Evolutionary conservation across 192 early-diverging fungal genomes (phyloP).

Genomic region (Podila horticola): DNA sequence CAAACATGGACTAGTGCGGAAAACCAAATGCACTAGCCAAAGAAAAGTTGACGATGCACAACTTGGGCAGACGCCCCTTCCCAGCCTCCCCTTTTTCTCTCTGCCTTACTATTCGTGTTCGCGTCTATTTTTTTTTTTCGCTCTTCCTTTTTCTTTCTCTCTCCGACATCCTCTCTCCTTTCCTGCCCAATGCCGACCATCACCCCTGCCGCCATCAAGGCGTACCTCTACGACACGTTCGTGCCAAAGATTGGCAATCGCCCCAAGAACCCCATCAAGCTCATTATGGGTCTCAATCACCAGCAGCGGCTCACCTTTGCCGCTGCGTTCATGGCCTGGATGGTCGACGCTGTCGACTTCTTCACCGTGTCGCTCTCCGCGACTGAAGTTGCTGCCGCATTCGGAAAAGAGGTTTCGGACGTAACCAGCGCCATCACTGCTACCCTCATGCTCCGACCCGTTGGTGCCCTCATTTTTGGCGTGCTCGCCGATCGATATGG

Average conservation of each 20-base stretch:
- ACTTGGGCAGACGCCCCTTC: too few species aligned
- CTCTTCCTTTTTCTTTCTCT: too few species aligned
- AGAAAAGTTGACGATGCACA: too few species aligned
- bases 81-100: background rate
- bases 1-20: too few species aligned
- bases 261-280: background rate
- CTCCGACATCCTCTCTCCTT: background rate
- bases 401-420: constrained; percentile 61
- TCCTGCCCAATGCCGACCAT: background rate
- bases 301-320: constrained; percentile 2
- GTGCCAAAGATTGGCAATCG: background rate
- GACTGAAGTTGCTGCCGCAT: constrained; percentile 65
- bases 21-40: too few species aligned
- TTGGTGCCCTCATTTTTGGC: constrained; percentile 81
- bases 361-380: constrained; percentile 69
- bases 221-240: background rate
- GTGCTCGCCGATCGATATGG: constrained; percentile 73
- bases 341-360: constrained; percentile 78
- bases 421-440: constrained; percentile 75
- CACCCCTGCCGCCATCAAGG: background rate
- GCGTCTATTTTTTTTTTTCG: background rate
- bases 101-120: background rate
- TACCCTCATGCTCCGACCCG: constrained; percentile 74
- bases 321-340: constrained; percentile 75
- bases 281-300: background rate